A percentile compares a stretch with the other conserved stretches of the same genome.
Evolutionary conservation across 441 rosid genomes (phyloP).

Genomic region (Adansonia grandidieri): DNA sequence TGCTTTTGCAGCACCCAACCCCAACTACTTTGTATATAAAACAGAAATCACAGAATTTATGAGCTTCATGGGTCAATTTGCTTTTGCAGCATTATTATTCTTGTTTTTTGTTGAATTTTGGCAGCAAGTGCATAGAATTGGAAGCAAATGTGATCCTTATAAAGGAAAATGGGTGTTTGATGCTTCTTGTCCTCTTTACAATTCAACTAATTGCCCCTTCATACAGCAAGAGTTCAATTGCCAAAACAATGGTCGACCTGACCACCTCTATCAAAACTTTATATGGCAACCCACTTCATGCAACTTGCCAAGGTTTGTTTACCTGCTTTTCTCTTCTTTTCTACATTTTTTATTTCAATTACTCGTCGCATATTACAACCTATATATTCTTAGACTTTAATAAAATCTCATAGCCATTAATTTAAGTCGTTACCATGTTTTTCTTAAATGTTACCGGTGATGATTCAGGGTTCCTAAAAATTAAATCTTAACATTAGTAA

Average conservation of each 20-base stretch:
- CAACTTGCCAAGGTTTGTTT: slow-evolving; percentile 51
- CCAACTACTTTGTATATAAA: neutral
- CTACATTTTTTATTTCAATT: neutral
- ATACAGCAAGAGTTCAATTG: slow-evolving; percentile 59
- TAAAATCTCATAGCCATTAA: neutral
- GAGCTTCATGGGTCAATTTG: neutral
- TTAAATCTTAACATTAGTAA: too few species aligned
- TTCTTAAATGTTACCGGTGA: too few species aligned
- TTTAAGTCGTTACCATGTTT: neutral
- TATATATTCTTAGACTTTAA: neutral
- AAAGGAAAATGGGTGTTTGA: slow-evolving; percentile 56
- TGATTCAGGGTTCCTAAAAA: too few species aligned
- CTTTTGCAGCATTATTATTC: neutral
- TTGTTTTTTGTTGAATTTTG: neutral
- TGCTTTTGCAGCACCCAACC: neutral
- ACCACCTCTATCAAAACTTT: slow-evolving; percentile 56
- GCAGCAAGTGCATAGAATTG: neutral
- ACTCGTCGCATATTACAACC: neutral
- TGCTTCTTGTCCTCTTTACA: slow-evolving; percentile 54
- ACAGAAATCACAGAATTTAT: neutral
- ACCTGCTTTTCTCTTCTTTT: neutral
- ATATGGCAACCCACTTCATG: slow-evolving; percentile 64
- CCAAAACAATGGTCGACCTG: slow-evolving; percentile 59
- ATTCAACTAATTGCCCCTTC: slow-evolving; percentile 56
- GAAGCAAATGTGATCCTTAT: slow-evolving; percentile 53